A percentile compares a stretch with the other conserved stretches of the same genome.
Evolutionary conservation across 768 basidiomycete genomes (phyloP).

Genomic region (Tricholoma sp.): DNA sequence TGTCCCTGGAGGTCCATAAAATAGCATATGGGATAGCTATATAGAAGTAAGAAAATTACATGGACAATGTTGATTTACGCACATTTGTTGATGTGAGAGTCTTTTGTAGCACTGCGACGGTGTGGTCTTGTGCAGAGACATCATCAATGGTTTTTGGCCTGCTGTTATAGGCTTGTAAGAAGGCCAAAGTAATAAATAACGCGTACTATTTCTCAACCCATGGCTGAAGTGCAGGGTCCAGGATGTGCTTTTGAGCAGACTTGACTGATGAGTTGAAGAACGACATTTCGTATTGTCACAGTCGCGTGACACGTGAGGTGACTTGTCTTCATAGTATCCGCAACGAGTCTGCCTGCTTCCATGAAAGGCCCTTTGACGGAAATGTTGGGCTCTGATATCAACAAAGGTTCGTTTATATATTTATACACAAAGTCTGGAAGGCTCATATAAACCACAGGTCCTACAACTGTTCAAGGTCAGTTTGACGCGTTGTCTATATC

Average conservation of each 20-base stretch:
- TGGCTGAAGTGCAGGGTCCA: slow-evolving; percentile 67
- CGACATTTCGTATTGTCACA: slow-evolving; percentile 32
- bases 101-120: slow-evolving; percentile 86
- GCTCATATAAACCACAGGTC: background rate
- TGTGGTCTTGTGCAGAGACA: slow-evolving; percentile 96
- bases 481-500: slow-evolving; percentile 21
- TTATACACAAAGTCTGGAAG: background rate
- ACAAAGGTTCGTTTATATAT: slow-evolving; percentile 28
- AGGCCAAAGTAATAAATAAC: background rate
- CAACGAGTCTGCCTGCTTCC: background rate
- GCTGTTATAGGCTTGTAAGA: slow-evolving; percentile 34
- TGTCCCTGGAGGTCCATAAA: slow-evolving; percentile 98
- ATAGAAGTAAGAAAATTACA: background rate
- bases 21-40: slow-evolving; percentile 98
- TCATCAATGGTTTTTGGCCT: slow-evolving; percentile 98
- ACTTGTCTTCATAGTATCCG: slow-evolving; percentile 1
- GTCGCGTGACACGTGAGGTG: slow-evolving; percentile 35
- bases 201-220: slow-evolving; percentile 99
- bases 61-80: slow-evolving; percentile 5
- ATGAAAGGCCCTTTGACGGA: slow-evolving; percentile 23
- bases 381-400: slow-evolving; percentile 32
- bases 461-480: slow-evolving; percentile 21
- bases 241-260: slow-evolving; percentile 36
- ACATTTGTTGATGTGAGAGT: slow-evolving; percentile 93
- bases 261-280: slow-evolving; percentile 55